phyloP scores from a whole-genome alignment of 2,329 filamentous ascomycete genomes.

The Aspergillus transmontanensis region DNA sequence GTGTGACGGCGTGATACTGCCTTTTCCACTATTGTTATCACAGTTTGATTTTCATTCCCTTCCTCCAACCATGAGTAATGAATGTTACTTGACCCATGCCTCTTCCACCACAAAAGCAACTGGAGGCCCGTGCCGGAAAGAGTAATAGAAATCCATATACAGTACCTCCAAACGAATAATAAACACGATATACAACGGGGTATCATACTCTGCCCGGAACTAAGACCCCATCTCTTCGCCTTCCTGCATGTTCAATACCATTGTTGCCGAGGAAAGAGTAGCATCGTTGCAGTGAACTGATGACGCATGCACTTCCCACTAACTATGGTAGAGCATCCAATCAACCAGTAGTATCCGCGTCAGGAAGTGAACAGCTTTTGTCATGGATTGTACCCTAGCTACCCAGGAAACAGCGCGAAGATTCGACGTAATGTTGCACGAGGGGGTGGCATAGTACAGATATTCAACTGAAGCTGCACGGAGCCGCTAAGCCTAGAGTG shows the following conservation, averaged over 20 bases:
- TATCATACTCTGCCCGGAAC: neutral
- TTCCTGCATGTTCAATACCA: constrained; percentile 1
- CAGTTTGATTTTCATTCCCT: neutral
- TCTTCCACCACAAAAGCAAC: neutral
- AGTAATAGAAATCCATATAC: neutral
- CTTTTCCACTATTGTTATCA: neutral
- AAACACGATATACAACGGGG: neutral
- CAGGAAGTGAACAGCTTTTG: constrained; percentile 2
- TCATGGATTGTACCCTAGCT: neutral
- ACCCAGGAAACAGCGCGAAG: neutral
- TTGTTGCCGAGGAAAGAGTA: constrained; percentile 2
- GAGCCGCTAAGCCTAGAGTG: constrained; percentile 6
- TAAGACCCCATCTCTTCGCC: neutral
- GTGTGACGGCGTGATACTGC: constrained; percentile 17
- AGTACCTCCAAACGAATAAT: neutral
- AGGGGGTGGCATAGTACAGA: constrained; percentile 20
- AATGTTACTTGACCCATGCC: neutral
- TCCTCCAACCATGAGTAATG: neutral
- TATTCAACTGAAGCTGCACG: neutral
- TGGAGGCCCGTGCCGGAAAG: neutral
- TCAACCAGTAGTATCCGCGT: neutral
- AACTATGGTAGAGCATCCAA: neutral
- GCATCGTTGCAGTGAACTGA: neutral
- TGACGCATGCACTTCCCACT: constrained; percentile 3
- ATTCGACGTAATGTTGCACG: constrained; percentile 23